These are phyloP conservation scores for Sclerotinia trifoliorum DNA, from an alignment of 2,329 filamentous ascomycete species.

Conservation along the genomic window DNA sequence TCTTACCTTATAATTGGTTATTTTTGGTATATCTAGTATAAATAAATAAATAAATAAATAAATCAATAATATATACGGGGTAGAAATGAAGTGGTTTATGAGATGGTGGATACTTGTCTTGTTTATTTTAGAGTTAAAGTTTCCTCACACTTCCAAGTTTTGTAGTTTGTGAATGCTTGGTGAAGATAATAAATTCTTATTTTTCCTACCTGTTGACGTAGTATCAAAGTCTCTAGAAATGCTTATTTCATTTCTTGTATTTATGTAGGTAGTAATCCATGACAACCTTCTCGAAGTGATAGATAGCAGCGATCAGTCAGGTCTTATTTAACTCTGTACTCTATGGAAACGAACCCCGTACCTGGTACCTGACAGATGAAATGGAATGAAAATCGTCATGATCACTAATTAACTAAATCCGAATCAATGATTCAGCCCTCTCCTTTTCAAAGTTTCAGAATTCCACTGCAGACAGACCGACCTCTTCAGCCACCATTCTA, in stretches of 20 bases:
- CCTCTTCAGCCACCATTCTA: constrained; percentile 2
- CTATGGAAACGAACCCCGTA: too few relatives aligned
- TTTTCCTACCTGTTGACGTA: neutral
- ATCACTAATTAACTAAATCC: neutral
- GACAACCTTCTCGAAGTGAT: neutral
- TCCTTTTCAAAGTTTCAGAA: neutral
- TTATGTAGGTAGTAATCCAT: neutral
- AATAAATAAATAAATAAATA: too few relatives aligned
- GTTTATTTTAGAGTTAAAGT: neutral
- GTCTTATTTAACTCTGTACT: too few relatives aligned
- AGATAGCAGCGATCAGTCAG: too few relatives aligned
- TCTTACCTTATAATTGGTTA: neutral
- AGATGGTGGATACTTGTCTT: too few relatives aligned
- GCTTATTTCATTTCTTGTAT: neutral
- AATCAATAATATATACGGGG: too few relatives aligned
- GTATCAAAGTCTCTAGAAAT: neutral
- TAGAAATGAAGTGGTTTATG: neutral
- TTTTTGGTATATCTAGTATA: too few relatives aligned
- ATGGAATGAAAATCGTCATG: neutral
- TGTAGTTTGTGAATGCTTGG: neutral
- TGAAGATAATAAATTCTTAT: neutral
- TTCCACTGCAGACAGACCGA: neutral
- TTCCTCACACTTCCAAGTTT: too few relatives aligned
- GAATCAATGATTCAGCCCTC: neutral
- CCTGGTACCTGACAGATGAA: neutral